Percentiles rank a stretch among this genome's conserved stretches.
Evolutionary conservation across 2,329 filamentous ascomycete species (phyloP).

Genomic region (Venturia pyrina): DNA sequence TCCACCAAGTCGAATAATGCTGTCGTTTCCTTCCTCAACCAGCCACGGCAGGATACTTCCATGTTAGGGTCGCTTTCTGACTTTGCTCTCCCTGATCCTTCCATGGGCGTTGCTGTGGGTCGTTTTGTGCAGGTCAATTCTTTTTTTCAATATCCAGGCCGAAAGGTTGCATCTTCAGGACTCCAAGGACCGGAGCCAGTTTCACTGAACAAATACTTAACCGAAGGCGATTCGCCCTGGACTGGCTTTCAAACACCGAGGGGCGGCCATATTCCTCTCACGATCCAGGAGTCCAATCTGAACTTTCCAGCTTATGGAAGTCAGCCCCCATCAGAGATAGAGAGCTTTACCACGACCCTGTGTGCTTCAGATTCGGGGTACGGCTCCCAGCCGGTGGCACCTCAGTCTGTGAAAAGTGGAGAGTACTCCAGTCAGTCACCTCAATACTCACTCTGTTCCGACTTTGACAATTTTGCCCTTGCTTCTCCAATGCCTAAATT

Average conservation of each 20-base stretch:
- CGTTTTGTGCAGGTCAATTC: neutral
- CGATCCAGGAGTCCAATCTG: neutral
- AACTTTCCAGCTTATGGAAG: neutral
- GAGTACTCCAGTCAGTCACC: slow-evolving; percentile 18
- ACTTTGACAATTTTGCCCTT: neutral
- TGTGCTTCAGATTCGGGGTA: slow-evolving; percentile 25
- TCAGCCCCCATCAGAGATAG: neutral
- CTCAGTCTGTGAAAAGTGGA: slow-evolving; percentile 22
- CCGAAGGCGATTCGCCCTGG: neutral
- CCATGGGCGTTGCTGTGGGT: neutral
- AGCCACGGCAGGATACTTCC: neutral
- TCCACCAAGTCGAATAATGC: neutral
- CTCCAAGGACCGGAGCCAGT: neutral
- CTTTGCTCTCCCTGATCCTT: neutral
- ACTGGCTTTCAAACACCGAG: neutral
- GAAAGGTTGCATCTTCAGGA: neutral
- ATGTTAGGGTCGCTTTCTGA: neutral
- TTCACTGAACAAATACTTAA: neutral
- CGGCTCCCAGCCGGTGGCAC: slow-evolving; percentile 17
- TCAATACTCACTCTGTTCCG: slow-evolving; percentile 13
- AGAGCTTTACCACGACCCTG: neutral
- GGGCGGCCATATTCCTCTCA: neutral
- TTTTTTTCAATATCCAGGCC: neutral
- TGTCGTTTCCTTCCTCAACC: neutral
- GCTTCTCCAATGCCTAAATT: neutral